Evolutionary conservation across 192 early-diverging fungal species (phyloP).

Genomic region (Entomortierella lignicola): DNA sequence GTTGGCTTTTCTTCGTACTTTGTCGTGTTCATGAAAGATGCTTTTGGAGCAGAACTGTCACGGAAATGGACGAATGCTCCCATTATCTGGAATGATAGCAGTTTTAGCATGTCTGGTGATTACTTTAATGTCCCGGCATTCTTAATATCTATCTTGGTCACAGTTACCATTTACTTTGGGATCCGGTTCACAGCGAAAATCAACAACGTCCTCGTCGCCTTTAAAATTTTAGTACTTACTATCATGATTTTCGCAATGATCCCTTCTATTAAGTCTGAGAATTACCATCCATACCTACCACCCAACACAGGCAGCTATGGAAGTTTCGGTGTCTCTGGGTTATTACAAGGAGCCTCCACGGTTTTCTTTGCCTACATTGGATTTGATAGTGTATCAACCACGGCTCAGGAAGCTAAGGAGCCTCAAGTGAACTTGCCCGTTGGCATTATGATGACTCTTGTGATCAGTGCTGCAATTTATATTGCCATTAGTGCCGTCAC

Average conservation of each 20-base stretch:
- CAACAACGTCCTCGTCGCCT: slow-evolving; percentile 74
- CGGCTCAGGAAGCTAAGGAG: slow-evolving; percentile 83
- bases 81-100: slow-evolving; percentile 63
- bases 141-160: slow-evolving; percentile 71
- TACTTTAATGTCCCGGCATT: slow-evolving; percentile 85
- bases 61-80: slow-evolving; percentile 75
- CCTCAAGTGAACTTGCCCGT: slow-evolving; percentile 87
- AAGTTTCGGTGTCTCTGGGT: slow-evolving; percentile 74
- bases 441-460: slow-evolving; percentile 85
- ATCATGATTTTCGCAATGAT: slow-evolving; percentile 85
- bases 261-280: slow-evolving; percentile 73
- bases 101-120: slow-evolving; percentile 53
- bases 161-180: slow-evolving; percentile 74
- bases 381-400: slow-evolving; percentile 90
- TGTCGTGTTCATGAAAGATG: slow-evolving; percentile 73
- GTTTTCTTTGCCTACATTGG: slow-evolving; percentile 91
- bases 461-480: slow-evolving; percentile 84
- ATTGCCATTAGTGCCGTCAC: slow-evolving; percentile 71
- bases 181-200: slow-evolving; percentile 79
- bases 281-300: slow-evolving; percentile 86
- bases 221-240: slow-evolving; percentile 80
- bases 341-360: slow-evolving; percentile 77
- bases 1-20: slow-evolving; percentile 89
- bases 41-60: slow-evolving; percentile 64
- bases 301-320: slow-evolving; percentile 62